phyloP scores from a whole-genome alignment of 2,329 filamentous ascomycete species.

The Raffaelea ambrosiae region DNA sequence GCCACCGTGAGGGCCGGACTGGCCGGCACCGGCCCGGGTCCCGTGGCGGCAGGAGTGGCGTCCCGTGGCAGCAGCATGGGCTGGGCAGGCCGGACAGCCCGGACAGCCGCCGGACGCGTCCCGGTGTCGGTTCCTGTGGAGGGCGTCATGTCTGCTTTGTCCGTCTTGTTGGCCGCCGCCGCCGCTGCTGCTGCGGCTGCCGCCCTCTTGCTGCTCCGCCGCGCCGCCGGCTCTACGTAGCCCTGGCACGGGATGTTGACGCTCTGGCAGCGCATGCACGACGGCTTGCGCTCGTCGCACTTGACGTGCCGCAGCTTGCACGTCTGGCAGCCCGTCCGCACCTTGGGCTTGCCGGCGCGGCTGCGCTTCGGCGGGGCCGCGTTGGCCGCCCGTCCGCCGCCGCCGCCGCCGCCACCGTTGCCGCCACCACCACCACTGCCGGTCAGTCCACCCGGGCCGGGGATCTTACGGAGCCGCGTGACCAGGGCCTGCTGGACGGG shows the following conservation, averaged over 20 bases:
- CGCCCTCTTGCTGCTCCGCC: not conserved
- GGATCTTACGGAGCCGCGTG: no score
- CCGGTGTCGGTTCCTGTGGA: no score
- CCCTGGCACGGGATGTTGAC: constrained; percentile 18
- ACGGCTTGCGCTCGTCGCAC: constrained; percentile 19
- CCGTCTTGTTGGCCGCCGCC: no score
- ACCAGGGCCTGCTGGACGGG: no score
- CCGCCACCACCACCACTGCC: no score
- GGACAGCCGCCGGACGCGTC: no score
- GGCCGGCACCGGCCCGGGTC: not conserved
- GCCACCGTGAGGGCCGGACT: not conserved
- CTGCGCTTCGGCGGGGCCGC: constrained; percentile 18
- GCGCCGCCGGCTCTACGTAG: constrained; percentile 10
- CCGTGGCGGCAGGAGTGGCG: not conserved
- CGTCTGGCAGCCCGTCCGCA: constrained; percentile 18
- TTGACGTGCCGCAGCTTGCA: constrained; percentile 17
- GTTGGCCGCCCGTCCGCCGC: no score
- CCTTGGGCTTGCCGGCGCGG: constrained; percentile 16
- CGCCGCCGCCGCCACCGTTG: not conserved
- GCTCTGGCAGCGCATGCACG: constrained; percentile 18
- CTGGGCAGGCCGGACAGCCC: no score
- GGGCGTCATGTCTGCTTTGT: no score
- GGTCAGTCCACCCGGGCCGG: no score
- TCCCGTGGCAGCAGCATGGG: no score
- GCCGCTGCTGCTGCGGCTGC: no score